These are phyloP conservation scores for Xylaria acuta DNA, from an alignment of 495 filamentous ascomycete genomes.

Conservation along the genomic window DNA sequence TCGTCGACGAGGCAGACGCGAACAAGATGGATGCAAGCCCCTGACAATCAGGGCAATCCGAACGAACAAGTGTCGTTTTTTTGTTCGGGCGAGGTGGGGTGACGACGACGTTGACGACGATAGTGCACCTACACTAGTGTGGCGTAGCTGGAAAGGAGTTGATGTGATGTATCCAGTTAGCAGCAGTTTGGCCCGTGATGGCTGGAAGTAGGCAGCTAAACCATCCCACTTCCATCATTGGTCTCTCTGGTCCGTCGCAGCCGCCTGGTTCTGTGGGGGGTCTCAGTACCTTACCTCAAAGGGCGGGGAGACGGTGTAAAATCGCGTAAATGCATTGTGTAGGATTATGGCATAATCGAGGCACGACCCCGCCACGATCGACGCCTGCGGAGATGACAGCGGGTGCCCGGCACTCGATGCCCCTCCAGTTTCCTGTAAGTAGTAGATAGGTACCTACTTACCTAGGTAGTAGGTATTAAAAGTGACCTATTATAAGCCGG, in stretches of 20 bases:
- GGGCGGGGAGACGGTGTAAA: not conserved
- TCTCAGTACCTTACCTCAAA: not conserved
- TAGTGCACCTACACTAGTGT: not conserved
- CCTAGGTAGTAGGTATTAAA: too few species aligned
- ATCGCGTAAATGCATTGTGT: not conserved
- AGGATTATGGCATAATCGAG: not conserved
- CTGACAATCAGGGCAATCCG: not conserved
- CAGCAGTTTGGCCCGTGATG: not conserved
- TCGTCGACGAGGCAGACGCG: not conserved
- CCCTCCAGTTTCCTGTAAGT: not conserved
- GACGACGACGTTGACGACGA: slow-evolving; percentile 1
- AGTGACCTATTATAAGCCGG: too few species aligned
- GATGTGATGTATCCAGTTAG: slow-evolving; percentile 2
- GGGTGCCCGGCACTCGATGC: too few species aligned
- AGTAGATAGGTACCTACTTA: too few species aligned
- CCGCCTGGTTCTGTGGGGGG: not conserved
- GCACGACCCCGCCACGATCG: not conserved
- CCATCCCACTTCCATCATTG: not conserved
- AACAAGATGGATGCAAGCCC: not conserved
- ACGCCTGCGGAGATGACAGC: too few species aligned
- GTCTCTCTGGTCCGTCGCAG: slow-evolving; percentile 1
- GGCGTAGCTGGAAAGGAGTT: not conserved
- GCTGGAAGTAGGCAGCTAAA: slow-evolving; percentile 8
- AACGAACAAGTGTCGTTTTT: not conserved
- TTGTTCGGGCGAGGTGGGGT: not conserved